Evolutionary conservation across 139 green algal species (phyloP).

Genomic region (Zygnema circumcarinatum): DNA sequence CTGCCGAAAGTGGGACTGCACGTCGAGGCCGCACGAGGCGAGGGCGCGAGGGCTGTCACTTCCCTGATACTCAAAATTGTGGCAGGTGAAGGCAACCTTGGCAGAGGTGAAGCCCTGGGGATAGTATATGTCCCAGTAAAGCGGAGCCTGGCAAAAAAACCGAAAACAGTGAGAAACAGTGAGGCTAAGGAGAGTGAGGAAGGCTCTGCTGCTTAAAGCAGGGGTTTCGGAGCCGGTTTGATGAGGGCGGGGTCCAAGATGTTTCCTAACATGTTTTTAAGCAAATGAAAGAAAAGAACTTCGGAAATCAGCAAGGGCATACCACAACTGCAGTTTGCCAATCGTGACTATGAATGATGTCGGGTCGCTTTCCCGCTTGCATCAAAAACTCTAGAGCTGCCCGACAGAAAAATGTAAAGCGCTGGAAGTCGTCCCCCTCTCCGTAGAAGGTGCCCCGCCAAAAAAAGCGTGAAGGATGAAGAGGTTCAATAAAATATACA

Average conservation of each 20-base stretch:
- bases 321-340: constrained; percentile 77
- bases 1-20: not conserved
- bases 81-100: constrained; percentile 60
- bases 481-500: constrained; percentile 70
- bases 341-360: constrained; percentile 97
- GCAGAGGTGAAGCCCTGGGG: constrained; percentile 46
- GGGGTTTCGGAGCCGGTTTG: too few species aligned
- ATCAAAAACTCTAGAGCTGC: constrained; percentile 90
- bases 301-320: too few species aligned
- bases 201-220: constrained; percentile 3
- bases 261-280: too few species aligned
- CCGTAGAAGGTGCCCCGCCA: constrained; percentile 59
- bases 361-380: constrained; percentile 70
- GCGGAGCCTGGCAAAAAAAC: constrained; percentile 40
- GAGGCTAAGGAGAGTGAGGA: not conserved
- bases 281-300: too few species aligned
- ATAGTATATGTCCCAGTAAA: constrained; percentile 62
- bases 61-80: constrained; percentile 68
- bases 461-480: constrained; percentile 65
- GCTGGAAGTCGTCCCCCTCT: constrained; percentile 63
- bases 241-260: too few species aligned
- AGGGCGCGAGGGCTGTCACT: constrained; percentile 26
- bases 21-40: constrained; percentile 35
- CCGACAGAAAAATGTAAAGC: constrained; percentile 71
- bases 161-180: not conserved